These are phyloP conservation scores for Bassia scoparia DNA, from an alignment of 148 eudicot genomes.

Conservation along the genomic window DNA sequence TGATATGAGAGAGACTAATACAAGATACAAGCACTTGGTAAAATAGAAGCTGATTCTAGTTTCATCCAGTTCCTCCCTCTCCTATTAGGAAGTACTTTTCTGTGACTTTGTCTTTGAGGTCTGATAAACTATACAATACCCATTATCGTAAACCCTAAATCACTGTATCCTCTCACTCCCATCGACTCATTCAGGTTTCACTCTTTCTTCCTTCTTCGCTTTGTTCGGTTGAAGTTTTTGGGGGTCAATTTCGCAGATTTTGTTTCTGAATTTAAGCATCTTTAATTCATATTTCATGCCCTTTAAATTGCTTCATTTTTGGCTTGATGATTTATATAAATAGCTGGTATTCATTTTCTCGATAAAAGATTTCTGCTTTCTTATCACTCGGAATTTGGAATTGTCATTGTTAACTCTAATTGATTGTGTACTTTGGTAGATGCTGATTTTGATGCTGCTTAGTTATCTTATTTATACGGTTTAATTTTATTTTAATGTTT, in stretches of 20 bases:
- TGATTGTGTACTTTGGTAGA: not conserved
- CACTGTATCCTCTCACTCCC: not conserved
- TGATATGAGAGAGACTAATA: too few species aligned
- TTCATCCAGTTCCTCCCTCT: too few species aligned
- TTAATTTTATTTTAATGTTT: not conserved
- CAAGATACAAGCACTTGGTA: too few species aligned
- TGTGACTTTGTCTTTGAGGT: too few species aligned
- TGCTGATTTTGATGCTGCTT: not conserved
- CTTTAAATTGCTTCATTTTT: not conserved
- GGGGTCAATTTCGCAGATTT: not conserved
- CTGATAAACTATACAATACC: too few species aligned
- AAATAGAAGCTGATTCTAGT: too few species aligned
- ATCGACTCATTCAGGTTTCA: not conserved
- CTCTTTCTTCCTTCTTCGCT: not conserved
- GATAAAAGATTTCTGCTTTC: not conserved
- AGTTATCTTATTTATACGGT: not conserved
- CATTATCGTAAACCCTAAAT: constrained; percentile 13
- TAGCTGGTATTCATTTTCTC: not conserved
- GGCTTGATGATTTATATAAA: not conserved
- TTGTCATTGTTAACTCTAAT: not conserved
- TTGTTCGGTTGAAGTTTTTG: not conserved
- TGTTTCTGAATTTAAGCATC: not conserved
- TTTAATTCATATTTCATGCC: not conserved
- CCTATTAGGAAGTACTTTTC: too few species aligned
- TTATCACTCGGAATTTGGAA: constrained; percentile 3